phyloP scores from a whole-genome alignment of 345 rosid genomes.

The Melastoma malabathricum region DNA sequence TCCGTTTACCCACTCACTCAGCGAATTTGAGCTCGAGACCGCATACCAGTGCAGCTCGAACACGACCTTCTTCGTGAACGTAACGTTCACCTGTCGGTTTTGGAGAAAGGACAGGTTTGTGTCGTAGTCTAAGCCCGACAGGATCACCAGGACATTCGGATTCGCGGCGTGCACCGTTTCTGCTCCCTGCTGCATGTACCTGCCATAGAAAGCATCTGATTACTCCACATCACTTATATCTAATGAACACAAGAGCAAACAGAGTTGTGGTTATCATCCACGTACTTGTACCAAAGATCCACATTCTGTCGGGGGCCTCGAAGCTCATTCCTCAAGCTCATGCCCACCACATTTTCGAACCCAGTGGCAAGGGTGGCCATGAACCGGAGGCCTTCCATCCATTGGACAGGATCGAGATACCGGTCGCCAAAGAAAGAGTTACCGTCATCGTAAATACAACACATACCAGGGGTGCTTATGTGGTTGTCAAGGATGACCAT shows the following conservation, averaged over 20 bases:
- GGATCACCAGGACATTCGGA: slow-evolving; percentile 68
- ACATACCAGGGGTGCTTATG: slow-evolving; percentile 17
- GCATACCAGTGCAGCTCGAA: slow-evolving; percentile 77
- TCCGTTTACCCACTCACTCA: no score
- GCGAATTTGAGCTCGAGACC: slow-evolving; percentile 24
- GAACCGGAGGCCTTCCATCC: slow-evolving; percentile 10
- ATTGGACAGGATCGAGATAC: slow-evolving; percentile 10
- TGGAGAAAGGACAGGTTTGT: slow-evolving; percentile 45
- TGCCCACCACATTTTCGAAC: slow-evolving; percentile 9
- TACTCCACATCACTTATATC: no score
- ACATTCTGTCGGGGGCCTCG: slow-evolving; percentile 9
- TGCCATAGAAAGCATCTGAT: neutral
- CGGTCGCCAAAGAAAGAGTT: slow-evolving; percentile 18
- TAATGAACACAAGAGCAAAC: neutral
- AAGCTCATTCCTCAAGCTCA: slow-evolving; percentile 19
- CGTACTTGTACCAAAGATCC: slow-evolving; percentile 17
- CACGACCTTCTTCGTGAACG: slow-evolving; percentile 49
- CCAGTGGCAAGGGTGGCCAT: slow-evolving; percentile 8
- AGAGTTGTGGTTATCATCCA: neutral
- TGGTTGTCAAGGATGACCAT: slow-evolving; percentile 20
- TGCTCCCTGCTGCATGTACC: slow-evolving; percentile 75
- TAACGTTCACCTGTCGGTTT: slow-evolving; percentile 27
- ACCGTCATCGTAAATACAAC: slow-evolving; percentile 10
- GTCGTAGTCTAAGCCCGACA: slow-evolving; percentile 70
- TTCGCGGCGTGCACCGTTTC: slow-evolving; percentile 78